Conservation (phyloP, 2,329 filamentous ascomycete species). For the Trichoderma brevicompactum region DNA sequence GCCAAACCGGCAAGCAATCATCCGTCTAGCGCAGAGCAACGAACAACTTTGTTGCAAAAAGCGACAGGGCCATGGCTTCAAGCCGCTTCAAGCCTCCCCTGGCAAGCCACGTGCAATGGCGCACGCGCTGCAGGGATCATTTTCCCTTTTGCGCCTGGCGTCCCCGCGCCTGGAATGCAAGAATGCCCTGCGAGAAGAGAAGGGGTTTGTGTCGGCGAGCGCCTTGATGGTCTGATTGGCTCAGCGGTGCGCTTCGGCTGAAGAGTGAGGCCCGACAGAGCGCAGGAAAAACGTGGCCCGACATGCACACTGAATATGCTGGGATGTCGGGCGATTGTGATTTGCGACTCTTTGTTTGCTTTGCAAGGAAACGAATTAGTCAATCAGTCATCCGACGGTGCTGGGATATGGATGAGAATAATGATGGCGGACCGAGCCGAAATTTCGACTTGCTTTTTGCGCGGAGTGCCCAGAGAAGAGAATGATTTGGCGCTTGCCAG, state of each 20-base stretch:
- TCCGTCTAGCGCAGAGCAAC: neutral
- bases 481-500: too few relatives aligned
- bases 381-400: constrained; percentile 1
- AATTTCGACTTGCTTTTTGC: neutral
- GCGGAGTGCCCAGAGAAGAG: neutral
- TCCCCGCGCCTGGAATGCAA: constrained; percentile 20
- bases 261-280: constrained; percentile 30
- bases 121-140: constrained; percentile 19
- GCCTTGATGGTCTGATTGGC: constrained; percentile 23
- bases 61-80: constrained; percentile 6
- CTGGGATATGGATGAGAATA: neutral
- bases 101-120: constrained; percentile 30
- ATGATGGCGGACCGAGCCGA: neutral
- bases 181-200: constrained; percentile 1
- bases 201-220: constrained; percentile 1
- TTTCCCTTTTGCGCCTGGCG: constrained; percentile 15
- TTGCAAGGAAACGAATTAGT: neutral
- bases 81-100: constrained; percentile 25
- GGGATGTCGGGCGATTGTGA: neutral
- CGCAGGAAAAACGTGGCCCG: constrained; percentile 21
- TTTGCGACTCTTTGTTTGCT: neutral
- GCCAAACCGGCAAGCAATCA: neutral
- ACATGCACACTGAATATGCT: neutral
- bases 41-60: neutral
- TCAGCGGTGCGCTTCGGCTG: constrained; percentile 24